Base-by-base conservation (phyloP, 371 early-diverging fungal genomes). In the Mortierella polycephala region DNA sequence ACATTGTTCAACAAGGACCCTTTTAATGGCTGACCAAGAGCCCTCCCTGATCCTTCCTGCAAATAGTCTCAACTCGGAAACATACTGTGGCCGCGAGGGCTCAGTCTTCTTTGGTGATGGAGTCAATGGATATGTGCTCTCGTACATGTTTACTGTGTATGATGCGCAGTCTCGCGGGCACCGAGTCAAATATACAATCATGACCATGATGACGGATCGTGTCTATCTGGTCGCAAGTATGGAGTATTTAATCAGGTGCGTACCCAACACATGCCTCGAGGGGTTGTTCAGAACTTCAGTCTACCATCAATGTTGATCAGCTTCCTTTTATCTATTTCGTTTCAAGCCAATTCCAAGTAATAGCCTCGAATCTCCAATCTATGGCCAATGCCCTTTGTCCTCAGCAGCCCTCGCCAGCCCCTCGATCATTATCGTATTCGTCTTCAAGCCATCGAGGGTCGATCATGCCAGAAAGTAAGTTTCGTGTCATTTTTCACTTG, bases 51-150 rank as follows among this genome's bases (percentile, higher is more conserved):
- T 46, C 18, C 47, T 57, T 30, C 52, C 46, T 39, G 14, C 54
- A 40, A 16, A 10, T 41, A 92, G 91, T 56, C 75, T 92, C 47
- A 91, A 89, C 50, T 85, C 86, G 39, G 92, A 92, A 60, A 89
- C 89, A 45, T 90, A 89, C 64, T 90, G 89, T 57, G 91, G 91
- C 11, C 79, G 88, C 57, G 92, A 92, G 71, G 92, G 92, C 3
- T 88, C 92, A 7, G 88, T 91, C 7, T 75, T 92, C 61, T 91
- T 91, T 88, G 92, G 92, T 23, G 91, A 92, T 69, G 90, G 91
- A 61, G 84, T 85, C 60, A 89, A 90, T 63, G 92, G 91, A 40
- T 90, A 90, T 82, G 89, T 89, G 44, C 85, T 92, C 81, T 87
- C 88, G 53, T 92, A 92, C 68, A 88, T 91, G 86, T 92, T 92